Base-by-base conservation (phyloP, 139 green algal species). In the Penium margaritaceum region DNA sequence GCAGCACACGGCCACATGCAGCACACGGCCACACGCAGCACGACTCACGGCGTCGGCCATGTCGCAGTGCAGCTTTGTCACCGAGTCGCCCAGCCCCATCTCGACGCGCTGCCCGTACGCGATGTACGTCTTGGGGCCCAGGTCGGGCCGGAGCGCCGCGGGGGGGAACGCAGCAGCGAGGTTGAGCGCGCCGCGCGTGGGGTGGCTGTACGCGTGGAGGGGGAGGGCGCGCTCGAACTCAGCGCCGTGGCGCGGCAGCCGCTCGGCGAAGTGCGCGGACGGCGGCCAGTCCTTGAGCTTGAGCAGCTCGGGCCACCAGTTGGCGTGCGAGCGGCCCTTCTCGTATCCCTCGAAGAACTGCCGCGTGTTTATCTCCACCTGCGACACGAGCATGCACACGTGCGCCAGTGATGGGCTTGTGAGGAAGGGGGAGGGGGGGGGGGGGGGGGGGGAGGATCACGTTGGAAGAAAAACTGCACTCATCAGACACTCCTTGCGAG, bases 211-310 rank as follows among this genome's bases (percentile, higher is more conserved):
- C 32, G 77, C 75, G 4, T 78, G 76, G 24, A 71, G 57, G 27
- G 76, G 76, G 5, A 78, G 43, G 3, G 27, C 15, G 43, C 61
- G 32, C 5, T 68, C 32, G 53, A 82, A 82, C 58, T 82, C 76
- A 2, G 27, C 14, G 41, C 46, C 21, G 46, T 79, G 69, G 14
- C 76, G 76, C 14, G 69, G 68, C 33, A 82, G 70, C 21, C 57
- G 29, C 33, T 69, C 29, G 39, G 41, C 21, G 35, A 82, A 82
- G 24, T 35, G 63, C 5, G 21, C 2, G 34, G 79, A 39, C 0
- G 89, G 85, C 0, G 90, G 90, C 80, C 85, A 95, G 84, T 95
- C 90, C 84, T 95, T 95, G 32, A 95, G 85, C 83, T 95, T 95
- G 53, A 91, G 70, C 84, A 95, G 90, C 39, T 83, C 73, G 4